Base-by-base conservation (phyloP, 2,329 filamentous ascomycete species). In the Colletotrichum musae region DNA sequence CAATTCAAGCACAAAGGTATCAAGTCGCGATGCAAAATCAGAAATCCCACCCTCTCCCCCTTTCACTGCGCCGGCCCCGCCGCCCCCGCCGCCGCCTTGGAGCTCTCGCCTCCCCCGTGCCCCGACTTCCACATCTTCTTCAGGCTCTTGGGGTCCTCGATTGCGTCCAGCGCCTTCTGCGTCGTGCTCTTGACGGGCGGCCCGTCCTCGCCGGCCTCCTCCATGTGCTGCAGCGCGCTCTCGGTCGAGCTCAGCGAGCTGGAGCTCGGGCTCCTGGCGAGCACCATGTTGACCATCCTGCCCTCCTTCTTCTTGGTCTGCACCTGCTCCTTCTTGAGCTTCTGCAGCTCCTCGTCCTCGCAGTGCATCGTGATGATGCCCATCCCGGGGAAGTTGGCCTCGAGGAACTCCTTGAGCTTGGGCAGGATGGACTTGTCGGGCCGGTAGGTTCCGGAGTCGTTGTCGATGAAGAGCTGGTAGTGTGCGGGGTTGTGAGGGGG, bases 381-480 rank as follows among this genome's bases (percentile, higher is more conserved):
- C 1, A 98, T 82, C 0, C 93, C 94, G 0, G 93, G 93, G 41
- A 98, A 90, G 73, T 95, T 94, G 26, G 79, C 80, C 39, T 90
- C 82, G 2, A 98, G 81, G 76, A 94, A 97, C 12, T 84, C 76
- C 60, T 91, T 90, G 1, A 98, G 84, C 0, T 91, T 78, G 0
- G 93, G 93, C 1, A 98, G 86, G 10, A 93, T 85, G 12, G 90
- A 86, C 64, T 92, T 92, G 76, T 97, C 94, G 0, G 95, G 95
- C 0, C 95, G 89, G 79, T 98, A 98, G 0, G 95, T 98, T 12
- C 95, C 95, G 63, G 91, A 94, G 80, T 97, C 95, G 76, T 98
- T 98, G 83, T 98, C 95, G 76, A 98, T 98, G 72, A 96, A 85
- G 9, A 98, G 88, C 77, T 97, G 92, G 79, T 97, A 98, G 77